Conservation (phyloP, 805 yeast genomes). For the Pichia manshurica region DNA sequence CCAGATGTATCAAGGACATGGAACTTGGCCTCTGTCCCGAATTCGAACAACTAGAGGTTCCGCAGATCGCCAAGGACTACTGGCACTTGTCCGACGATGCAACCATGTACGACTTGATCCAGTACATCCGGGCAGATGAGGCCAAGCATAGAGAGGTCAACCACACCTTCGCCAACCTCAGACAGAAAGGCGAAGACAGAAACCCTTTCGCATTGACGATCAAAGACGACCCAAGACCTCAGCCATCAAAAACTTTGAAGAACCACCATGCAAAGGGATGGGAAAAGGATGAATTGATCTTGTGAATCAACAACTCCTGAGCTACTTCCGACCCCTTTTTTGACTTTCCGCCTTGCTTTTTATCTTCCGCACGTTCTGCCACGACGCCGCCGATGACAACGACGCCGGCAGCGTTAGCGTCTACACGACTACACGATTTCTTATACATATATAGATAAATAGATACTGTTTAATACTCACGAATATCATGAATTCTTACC, state of each 20-base stretch:
- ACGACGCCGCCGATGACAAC: too few species aligned
- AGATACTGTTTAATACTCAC: too few species aligned
- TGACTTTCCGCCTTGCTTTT: background rate
- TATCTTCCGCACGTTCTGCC: background rate
- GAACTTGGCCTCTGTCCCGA: constrained; percentile 45
- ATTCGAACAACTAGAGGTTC: constrained; percentile 41
- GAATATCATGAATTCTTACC: too few species aligned
- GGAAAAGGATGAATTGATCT: constrained; percentile 30
- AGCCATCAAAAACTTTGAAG: constrained; percentile 26
- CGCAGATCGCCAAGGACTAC: constrained; percentile 56
- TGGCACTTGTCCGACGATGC: constrained; percentile 54
- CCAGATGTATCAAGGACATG: constrained; percentile 52
- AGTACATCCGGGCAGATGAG: constrained; percentile 67
- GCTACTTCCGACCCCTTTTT: background rate
- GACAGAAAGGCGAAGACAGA: constrained; percentile 41
- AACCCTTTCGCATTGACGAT: constrained; percentile 59
- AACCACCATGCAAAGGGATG: constrained; percentile 29
- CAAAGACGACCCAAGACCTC: constrained; percentile 22
- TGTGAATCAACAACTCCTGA: constrained; percentile 10
- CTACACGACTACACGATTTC: too few species aligned
- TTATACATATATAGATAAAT: too few species aligned
- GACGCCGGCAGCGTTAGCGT: too few species aligned
- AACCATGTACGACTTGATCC: constrained; percentile 52
- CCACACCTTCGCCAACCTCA: constrained; percentile 66
- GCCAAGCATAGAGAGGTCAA: constrained; percentile 77